Conservation (phyloP, 192 early-diverging fungal species). For the Dissophora ornata region DNA sequence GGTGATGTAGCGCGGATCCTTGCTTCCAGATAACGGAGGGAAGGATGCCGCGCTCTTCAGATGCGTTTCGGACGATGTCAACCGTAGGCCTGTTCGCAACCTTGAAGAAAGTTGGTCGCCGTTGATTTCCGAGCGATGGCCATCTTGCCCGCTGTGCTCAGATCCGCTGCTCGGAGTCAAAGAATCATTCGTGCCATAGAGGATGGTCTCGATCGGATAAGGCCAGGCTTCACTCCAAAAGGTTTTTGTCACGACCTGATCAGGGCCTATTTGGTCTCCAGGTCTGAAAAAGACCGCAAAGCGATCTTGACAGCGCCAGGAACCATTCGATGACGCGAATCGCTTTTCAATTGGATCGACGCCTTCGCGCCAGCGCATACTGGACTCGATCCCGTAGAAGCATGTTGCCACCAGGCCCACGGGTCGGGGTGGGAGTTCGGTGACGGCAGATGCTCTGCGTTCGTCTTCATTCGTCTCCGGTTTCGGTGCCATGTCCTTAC, state of each 20-base stretch:
- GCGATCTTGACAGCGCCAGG: constrained; percentile 53
- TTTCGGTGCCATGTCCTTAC: neutral
- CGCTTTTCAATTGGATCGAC: constrained; percentile 48
- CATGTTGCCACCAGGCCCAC: constrained; percentile 34
- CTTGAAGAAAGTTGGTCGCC: constrained; percentile 18
- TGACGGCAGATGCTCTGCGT: neutral
- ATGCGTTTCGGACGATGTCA: constrained; percentile 9
- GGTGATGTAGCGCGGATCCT: constrained; percentile 45
- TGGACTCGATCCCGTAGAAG: constrained; percentile 49
- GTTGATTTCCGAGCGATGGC: constrained; percentile 30
- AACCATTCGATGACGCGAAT: constrained; percentile 44
- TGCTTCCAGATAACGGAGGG: constrained; percentile 10
- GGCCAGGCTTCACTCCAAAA: constrained; percentile 57
- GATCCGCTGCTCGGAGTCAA: too few relatives aligned
- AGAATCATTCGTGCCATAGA: constrained; percentile 27
- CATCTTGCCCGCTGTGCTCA: too few relatives aligned
- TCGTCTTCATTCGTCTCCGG: constrained; percentile 16
- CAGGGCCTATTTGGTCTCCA: constrained; percentile 45
- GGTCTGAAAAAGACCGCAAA: constrained; percentile 51
- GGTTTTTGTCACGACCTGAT: constrained; percentile 50
- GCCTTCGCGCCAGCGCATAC: constrained; percentile 52
- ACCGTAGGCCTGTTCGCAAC: constrained; percentile 7
- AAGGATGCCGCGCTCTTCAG: constrained; percentile 38
- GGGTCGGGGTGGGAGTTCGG: constrained; percentile 6
- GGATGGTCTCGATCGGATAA: constrained; percentile 51